Evolutionary conservation across 371 early-diverging fungal genomes (phyloP).

Genomic region (Mortierella sp.): DNA sequence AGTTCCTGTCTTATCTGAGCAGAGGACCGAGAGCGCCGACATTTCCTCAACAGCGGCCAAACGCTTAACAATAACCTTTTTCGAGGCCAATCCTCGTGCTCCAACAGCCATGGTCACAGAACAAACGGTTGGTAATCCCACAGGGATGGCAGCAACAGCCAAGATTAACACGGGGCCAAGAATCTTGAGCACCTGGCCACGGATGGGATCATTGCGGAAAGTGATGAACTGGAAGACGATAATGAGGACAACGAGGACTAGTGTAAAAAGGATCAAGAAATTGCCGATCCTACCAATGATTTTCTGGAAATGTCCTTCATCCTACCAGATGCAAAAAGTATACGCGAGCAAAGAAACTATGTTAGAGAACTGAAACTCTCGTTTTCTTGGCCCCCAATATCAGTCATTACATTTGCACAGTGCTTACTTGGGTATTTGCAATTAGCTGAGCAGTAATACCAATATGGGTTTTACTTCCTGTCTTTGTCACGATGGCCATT

Average conservation of each 20-base stretch:
- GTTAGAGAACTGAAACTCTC: neutral
- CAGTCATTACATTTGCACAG: neutral
- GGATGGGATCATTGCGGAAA: slow-evolving; percentile 32
- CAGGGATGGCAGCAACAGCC: slow-evolving; percentile 94
- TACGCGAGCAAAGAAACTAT: neutral
- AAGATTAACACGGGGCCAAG: slow-evolving; percentile 70
- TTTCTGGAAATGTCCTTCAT: slow-evolving; percentile 89
- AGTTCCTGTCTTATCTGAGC: slow-evolving; percentile 98
- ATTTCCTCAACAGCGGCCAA: slow-evolving; percentile 95
- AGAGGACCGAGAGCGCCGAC: slow-evolving; percentile 93
- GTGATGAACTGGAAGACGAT: slow-evolving; percentile 72
- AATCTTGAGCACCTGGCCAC: slow-evolving; percentile 48
- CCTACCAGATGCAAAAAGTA: slow-evolving; percentile 49
- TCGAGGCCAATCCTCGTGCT: slow-evolving; percentile 88
- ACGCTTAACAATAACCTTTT: slow-evolving; percentile 95
- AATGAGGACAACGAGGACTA: slow-evolving; percentile 79
- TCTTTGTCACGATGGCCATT: slow-evolving; percentile 88
- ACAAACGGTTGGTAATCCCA: slow-evolving; percentile 95
- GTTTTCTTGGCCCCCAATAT: too few species aligned
- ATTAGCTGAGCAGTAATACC: slow-evolving; percentile 94
- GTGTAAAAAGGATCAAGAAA: slow-evolving; percentile 58
- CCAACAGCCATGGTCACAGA: slow-evolving; percentile 97
- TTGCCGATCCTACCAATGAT: slow-evolving; percentile 59
- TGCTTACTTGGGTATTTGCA: slow-evolving; percentile 59
- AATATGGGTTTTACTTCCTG: slow-evolving; percentile 90